These are phyloP conservation scores for apple (Malus domestica) DNA, from an alignment of 306 rosid genomes.

Conservation along the genomic window DNA sequence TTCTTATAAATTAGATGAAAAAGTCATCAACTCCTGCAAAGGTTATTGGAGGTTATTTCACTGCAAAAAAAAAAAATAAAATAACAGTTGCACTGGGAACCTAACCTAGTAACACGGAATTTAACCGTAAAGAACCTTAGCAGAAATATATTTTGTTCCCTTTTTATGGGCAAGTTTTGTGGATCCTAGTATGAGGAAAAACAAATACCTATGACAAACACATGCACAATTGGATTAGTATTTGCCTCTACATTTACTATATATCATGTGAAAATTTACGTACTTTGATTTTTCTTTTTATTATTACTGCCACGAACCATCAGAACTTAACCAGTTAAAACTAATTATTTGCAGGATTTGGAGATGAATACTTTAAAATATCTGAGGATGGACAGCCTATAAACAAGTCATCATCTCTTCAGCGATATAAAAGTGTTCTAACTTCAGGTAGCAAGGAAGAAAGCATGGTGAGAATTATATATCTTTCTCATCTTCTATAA, in stretches of 20 bases:
- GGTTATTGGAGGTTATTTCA: background rate
- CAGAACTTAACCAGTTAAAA: background rate
- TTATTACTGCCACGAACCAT: background rate
- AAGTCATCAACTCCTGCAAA: background rate
- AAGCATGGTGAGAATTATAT: conserved; percentile 13
- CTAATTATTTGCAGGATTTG: conserved; percentile 4
- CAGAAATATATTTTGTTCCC: background rate
- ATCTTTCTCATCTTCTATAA: background rate
- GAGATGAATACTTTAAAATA: conserved; percentile 14
- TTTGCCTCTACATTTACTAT: background rate
- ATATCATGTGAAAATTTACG: too few species aligned
- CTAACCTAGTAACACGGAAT: background rate
- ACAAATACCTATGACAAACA: background rate
- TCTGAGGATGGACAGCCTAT: background rate
- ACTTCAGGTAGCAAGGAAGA: conserved; percentile 13
- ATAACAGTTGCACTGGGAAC: background rate
- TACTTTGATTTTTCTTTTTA: background rate
- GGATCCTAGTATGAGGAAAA: background rate
- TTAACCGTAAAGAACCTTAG: background rate
- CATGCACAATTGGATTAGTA: background rate
- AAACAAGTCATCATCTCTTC: background rate
- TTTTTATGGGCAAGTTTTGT: background rate
- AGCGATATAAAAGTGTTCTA: conserved; percentile 14
- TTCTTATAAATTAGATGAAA: too few species aligned
- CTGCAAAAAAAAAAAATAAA: background rate